A percentile compares a stretch with the other conserved stretches of the same genome.
Evolutionary conservation across 495 filamentous ascomycete genomes (phyloP).

Genomic region (Tuber aestivum): DNA sequence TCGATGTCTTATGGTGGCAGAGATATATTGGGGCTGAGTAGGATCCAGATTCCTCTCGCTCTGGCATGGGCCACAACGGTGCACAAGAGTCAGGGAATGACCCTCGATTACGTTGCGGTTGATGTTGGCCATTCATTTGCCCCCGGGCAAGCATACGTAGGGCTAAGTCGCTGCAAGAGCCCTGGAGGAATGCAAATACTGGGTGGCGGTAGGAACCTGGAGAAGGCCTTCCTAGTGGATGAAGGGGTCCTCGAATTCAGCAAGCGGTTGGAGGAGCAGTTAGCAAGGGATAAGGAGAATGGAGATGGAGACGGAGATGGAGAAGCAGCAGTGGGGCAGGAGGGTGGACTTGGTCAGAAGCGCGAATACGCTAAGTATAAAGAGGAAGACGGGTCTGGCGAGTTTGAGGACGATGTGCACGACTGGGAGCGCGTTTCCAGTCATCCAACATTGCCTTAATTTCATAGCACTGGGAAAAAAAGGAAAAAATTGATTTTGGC

Average conservation of each 20-base stretch:
- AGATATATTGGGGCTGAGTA: conserved; percentile 30
- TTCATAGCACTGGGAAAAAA: background rate
- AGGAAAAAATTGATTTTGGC: background rate
- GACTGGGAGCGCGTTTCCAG: background rate
- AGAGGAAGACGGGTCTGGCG: background rate
- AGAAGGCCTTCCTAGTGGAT: conserved; percentile 17
- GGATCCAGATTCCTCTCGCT: conserved; percentile 48
- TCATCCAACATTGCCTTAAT: background rate
- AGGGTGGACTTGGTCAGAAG: background rate
- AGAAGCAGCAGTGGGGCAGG: background rate
- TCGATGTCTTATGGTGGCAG: conserved; percentile 3
- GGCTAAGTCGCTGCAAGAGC: conserved; percentile 43
- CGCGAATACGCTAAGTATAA: background rate
- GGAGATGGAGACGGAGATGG: no score
- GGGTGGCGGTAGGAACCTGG: conserved; percentile 21
- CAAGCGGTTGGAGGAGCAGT: background rate
- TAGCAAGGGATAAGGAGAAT: background rate
- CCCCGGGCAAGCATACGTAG: conserved; percentile 48
- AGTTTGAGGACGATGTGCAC: background rate
- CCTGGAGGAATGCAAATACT: conserved; percentile 45
- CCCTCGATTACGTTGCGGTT: conserved; percentile 46
- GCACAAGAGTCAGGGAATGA: conserved; percentile 50
- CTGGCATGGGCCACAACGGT: conserved; percentile 49
- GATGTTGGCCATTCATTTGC: conserved; percentile 44
- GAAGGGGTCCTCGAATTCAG: conserved; percentile 19